A percentile compares a stretch with the other conserved stretches of the same genome.
These are phyloP conservation scores for Calonectria hawksworthii DNA, from an alignment of 2,329 filamentous ascomycete genomes.

Conservation along the genomic window DNA sequence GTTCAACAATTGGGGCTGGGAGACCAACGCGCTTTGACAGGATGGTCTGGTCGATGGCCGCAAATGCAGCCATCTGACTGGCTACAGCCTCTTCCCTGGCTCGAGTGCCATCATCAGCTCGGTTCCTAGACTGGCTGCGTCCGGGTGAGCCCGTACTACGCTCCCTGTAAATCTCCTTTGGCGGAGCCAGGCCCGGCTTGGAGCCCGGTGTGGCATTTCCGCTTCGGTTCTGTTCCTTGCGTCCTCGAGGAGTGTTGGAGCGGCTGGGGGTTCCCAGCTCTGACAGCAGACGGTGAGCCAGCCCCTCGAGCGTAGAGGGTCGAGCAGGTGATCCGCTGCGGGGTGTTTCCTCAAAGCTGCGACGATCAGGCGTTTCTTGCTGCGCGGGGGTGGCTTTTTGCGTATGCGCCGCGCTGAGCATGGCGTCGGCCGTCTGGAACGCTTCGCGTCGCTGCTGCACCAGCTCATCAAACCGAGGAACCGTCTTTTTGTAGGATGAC, in stretches of 20 bases:
- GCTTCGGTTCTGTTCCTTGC: constrained; percentile 59
- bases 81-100: constrained; percentile 53
- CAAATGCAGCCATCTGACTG: constrained; percentile 71
- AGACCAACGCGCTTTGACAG: constrained; percentile 68
- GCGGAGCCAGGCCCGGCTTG: constrained; percentile 53
- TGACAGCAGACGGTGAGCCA: constrained; percentile 73
- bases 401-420: constrained; percentile 53
- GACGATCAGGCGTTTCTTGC: constrained; percentile 57
- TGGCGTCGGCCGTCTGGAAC: constrained; percentile 71
- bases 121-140: constrained; percentile 59
- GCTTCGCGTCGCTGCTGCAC: constrained; percentile 75
- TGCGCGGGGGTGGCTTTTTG: constrained; percentile 48
- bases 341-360: constrained; percentile 58
- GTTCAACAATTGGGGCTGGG: constrained; percentile 56
- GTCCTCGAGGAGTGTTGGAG: constrained; percentile 63
- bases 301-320: constrained; percentile 69
- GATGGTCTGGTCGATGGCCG: constrained; percentile 75
- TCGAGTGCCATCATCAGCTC: constrained; percentile 47
- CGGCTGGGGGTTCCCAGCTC: constrained; percentile 70
- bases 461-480: constrained; percentile 81
- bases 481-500: constrained; percentile 70
- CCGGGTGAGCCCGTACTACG: constrained; percentile 49
- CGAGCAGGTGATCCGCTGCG: constrained; percentile 66
- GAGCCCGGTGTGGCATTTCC: constrained; percentile 49
- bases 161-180: constrained; percentile 60